A percentile compares a stretch with the other conserved stretches of the same genome.
Evolutionary conservation across 2,329 filamentous ascomycete genomes (phyloP).

Genomic region (Cryoendolithus antarcticus): DNA sequence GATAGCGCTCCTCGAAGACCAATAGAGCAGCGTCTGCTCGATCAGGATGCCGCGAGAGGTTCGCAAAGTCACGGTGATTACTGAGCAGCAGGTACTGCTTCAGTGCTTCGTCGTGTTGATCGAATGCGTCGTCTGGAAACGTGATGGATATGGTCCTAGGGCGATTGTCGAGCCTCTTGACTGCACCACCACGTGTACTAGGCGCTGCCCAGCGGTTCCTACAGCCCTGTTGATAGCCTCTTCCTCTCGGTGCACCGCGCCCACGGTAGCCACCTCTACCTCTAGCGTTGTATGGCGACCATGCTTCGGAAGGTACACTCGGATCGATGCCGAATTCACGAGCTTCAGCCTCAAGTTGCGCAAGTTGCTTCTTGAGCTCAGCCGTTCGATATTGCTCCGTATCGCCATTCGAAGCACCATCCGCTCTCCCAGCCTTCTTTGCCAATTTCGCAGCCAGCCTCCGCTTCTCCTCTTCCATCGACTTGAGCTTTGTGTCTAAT

Average conservation of each 20-base stretch:
- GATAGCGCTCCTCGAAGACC: slow-evolving; percentile 36
- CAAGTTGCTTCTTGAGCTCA: slow-evolving; percentile 57
- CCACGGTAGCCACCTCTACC: slow-evolving; percentile 16
- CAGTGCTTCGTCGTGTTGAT: slow-evolving; percentile 55
- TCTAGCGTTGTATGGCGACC: slow-evolving; percentile 8
- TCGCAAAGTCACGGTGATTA: slow-evolving; percentile 25
- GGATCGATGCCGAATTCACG: slow-evolving; percentile 56
- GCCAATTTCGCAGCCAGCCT: slow-evolving; percentile 51
- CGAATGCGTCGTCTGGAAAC: slow-evolving; percentile 43
- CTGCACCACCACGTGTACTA: slow-evolving; percentile 38
- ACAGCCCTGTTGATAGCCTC: slow-evolving; percentile 32
- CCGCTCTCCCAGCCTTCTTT: slow-evolving; percentile 34
- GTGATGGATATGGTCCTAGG: slow-evolving; percentile 55
- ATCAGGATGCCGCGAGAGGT: slow-evolving; percentile 27
- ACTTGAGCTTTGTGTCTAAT: slow-evolving; percentile 51
- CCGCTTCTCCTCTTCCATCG: slow-evolving; percentile 52
- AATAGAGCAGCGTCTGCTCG: slow-evolving; percentile 27
- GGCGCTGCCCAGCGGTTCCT: slow-evolving; percentile 33
- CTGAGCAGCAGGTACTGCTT: slow-evolving; percentile 53
- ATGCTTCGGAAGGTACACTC: slow-evolving; percentile 25
- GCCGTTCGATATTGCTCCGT: slow-evolving; percentile 40
- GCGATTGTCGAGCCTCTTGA: slow-evolving; percentile 60
- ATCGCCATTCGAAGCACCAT: slow-evolving; percentile 15
- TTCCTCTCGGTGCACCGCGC: slow-evolving; percentile 21
- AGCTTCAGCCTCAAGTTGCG: slow-evolving; percentile 62